These are phyloP conservation scores for Cutaneotrichosporon cavernicola DNA, from an alignment of 1,284 basidiomycete genomes.

Conservation along the genomic window DNA sequence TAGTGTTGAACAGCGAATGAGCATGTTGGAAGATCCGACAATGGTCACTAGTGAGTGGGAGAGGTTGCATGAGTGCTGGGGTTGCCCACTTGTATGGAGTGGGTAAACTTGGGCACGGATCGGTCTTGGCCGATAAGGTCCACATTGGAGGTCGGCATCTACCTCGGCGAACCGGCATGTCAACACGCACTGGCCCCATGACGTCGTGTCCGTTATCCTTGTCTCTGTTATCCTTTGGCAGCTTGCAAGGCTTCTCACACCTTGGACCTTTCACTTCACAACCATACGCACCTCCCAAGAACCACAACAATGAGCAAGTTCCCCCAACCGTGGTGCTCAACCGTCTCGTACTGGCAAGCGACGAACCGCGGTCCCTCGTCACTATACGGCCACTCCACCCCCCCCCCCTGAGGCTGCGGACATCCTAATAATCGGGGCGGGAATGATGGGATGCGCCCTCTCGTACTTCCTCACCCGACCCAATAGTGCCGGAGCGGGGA, in stretches of 20 bases:
- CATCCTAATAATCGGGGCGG: conserved; percentile 43
- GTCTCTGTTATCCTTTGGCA: no score
- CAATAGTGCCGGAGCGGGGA: conserved; percentile 28
- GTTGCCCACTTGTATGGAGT: no score
- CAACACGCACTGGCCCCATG: no score
- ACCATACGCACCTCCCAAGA: not conserved
- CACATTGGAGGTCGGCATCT: no score
- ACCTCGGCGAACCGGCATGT: no score
- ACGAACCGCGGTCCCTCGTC: conserved; percentile 29
- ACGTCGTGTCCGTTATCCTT: no score
- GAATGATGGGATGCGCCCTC: conserved; percentile 37
- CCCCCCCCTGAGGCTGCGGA: conserved; percentile 31
- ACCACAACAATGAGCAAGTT: conserved; percentile 26
- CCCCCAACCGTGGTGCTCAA: conserved; percentile 31
- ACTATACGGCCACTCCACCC: conserved; percentile 26
- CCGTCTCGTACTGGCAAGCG: conserved; percentile 37
- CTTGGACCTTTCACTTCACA: not conserved
- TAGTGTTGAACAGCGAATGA: not conserved
- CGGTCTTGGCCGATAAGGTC: no score
- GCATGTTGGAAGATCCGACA: no score
- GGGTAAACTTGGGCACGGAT: no score
- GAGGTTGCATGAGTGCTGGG: no score
- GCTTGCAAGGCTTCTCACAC: not conserved
- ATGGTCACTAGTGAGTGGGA: no score
- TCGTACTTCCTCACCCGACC: conserved; percentile 37